Base-by-base conservation (phyloP, 148 eudicot genomes). In the Beta vulgaris region DNA sequence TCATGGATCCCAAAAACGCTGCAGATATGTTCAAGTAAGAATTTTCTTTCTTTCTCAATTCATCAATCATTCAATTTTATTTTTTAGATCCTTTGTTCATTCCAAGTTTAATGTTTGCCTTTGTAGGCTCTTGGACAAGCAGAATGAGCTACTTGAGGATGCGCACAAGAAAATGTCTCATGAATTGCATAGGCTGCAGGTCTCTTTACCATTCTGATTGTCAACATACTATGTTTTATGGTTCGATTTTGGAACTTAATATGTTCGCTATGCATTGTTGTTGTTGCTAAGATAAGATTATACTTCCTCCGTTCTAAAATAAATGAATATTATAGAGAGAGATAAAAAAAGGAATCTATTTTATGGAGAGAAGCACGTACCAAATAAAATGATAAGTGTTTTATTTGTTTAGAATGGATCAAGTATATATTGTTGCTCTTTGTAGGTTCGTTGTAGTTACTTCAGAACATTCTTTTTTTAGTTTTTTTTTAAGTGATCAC, bases 121-220 rank as follows among this genome's bases (percentile, higher is more conserved):
- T 19, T 73, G 75, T 80, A 89, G 90, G 82, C 89, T 87, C 55
- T 83, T 88, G 84, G 89, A 85, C 79, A 86, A 88, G 82, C 86
- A 86, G 75, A 69, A 73, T 10, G 85, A 83, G 71, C 76, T 85
- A 48, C 85, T 86, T 19, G 72, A 76, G 76, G 83, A 87, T 61
- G 84, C 88, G 21, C 80, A 84, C 54, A 81, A 77, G 71, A 83
- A 82, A 23, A 86, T 89, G 88, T 74, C 89, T 29, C 85, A 84
- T 48, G 91, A 87, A 72, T 73, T 87, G 74, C 89, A 83, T 53
- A 79, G 65, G 69, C 89, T 89, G 74, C 86, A 85, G 87, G 92
- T 87, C 31, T 39, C 32, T 51, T 72, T 73, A 31, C 68, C n/a
- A 7, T 35, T 65, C 29, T 26, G 7, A n/a, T 26, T 40, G 18